Evolutionary conservation across 2,329 filamentous ascomycete genomes (phyloP).

Genomic region (Coniochaeta sp.): DNA sequence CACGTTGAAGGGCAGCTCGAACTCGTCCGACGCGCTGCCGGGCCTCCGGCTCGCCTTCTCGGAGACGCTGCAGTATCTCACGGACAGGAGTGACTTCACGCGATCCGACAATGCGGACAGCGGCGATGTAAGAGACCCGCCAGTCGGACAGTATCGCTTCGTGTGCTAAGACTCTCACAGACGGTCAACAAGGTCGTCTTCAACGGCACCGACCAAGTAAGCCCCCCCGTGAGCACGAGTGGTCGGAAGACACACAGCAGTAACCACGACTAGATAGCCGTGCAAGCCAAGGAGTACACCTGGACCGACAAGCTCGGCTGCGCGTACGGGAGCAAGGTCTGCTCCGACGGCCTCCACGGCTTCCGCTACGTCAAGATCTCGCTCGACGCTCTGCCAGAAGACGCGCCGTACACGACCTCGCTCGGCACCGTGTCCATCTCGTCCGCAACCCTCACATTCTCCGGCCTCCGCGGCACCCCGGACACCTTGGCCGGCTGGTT

Average conservation of each 20-base stretch:
- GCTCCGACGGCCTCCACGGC: constrained; percentile 43
- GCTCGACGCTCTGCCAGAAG: constrained; percentile 33
- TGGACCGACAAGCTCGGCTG: constrained; percentile 40
- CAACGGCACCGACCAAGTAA: constrained; percentile 37
- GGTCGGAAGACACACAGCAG: not conserved
- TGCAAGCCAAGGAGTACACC: constrained; percentile 29
- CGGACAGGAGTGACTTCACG: constrained; percentile 38
- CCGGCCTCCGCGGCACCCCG: constrained; percentile 37
- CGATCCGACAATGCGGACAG: constrained; percentile 34
- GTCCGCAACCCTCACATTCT: constrained; percentile 32
- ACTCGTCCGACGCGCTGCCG: constrained; percentile 17
- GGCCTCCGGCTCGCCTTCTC: constrained; percentile 41
- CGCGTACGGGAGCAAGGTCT: constrained; percentile 32
- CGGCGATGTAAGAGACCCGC: constrained; percentile 10
- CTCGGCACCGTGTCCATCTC: constrained; percentile 35
- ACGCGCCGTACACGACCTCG: constrained; percentile 35
- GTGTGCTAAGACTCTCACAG: not conserved
- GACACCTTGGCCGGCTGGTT: constrained; percentile 44
- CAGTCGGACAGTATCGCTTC: not conserved
- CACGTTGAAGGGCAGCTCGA: constrained; percentile 28
- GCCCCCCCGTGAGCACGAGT: constrained; percentile 3
- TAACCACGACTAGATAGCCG: constrained; percentile 29
- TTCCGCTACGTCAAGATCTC: constrained; percentile 44
- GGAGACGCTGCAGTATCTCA: constrained; percentile 37
- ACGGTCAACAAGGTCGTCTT: constrained; percentile 8